A percentile compares a stretch with the other conserved stretches of the same genome.
These are phyloP conservation scores for Hypoxylon trugodes DNA, from an alignment of 495 filamentous ascomycete species.

Conservation along the genomic window DNA sequence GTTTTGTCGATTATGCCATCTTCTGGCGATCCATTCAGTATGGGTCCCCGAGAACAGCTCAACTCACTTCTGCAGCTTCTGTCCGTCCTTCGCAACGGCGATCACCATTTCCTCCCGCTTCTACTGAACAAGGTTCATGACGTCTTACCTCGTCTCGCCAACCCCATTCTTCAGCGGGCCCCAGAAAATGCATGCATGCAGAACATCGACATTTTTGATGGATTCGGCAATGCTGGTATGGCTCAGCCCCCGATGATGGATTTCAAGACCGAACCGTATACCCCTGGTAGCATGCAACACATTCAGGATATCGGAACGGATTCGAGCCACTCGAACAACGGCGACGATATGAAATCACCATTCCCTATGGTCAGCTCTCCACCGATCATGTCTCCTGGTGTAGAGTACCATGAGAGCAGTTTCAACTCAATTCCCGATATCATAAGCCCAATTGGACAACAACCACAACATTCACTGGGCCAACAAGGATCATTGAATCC, in stretches of 20 bases:
- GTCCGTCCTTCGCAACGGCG: slow-evolving; percentile 72
- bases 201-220: slow-evolving; percentile 66
- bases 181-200: slow-evolving; percentile 55
- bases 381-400: slow-evolving; percentile 54
- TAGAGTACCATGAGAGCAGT: slow-evolving; percentile 49
- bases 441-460: slow-evolving; percentile 56
- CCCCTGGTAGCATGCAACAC: slow-evolving; percentile 45
- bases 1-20: slow-evolving; percentile 72
- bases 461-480: slow-evolving; percentile 41
- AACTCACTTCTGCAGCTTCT: slow-evolving; percentile 72
- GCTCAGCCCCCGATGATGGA: slow-evolving; percentile 50
- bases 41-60: slow-evolving; percentile 77
- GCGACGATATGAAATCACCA: slow-evolving; percentile 56
- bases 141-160: slow-evolving; percentile 66
- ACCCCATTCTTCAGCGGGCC: slow-evolving; percentile 62
- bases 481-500: slow-evolving; percentile 44
- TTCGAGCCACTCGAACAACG: slow-evolving; percentile 46
- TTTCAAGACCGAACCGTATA: slow-evolving; percentile 45
- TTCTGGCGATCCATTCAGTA: slow-evolving; percentile 65
- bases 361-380: slow-evolving; percentile 53
- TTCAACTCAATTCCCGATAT: slow-evolving; percentile 57
- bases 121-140: slow-evolving; percentile 75
- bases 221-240: slow-evolving; percentile 62
- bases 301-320: slow-evolving; percentile 54
- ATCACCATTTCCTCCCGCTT: slow-evolving; percentile 74